Evolutionary conservation across 495 filamentous ascomycete genomes (phyloP).

Genomic region (Tuber melanosporum): DNA sequence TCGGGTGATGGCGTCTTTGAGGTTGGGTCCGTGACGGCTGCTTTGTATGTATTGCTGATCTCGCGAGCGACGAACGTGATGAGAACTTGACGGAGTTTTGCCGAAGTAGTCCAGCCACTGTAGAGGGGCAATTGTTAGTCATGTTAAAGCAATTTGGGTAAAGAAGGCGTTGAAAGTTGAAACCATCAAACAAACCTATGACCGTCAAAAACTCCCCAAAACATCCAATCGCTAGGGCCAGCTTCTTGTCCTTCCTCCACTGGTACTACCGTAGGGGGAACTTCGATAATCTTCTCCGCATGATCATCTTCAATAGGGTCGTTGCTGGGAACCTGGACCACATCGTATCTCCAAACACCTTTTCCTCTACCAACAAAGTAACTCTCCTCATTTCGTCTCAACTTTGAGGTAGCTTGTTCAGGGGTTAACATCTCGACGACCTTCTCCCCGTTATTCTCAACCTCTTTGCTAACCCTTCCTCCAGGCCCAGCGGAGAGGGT

Average conservation of each 20-base stretch:
- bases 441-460: conserved; percentile 70
- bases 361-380: conserved; percentile 83
- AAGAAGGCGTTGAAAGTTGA: not conserved
- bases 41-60: conserved; percentile 85
- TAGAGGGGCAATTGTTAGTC: conserved; percentile 14
- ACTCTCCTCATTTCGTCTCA: conserved; percentile 82
- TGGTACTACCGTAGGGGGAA: conserved; percentile 55
- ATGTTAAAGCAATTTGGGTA: not conserved
- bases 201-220: conserved; percentile 98
- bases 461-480: conserved; percentile 76
- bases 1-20: conserved; percentile 59
- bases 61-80: conserved; percentile 90
- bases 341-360: conserved; percentile 89
- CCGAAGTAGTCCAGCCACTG: conserved; percentile 95
- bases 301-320: conserved; percentile 98
- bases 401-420: conserved; percentile 83
- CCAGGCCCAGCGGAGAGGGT: conserved; percentile 61
- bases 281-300: conserved; percentile 90
- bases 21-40: conserved; percentile 57
- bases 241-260: conserved; percentile 46
- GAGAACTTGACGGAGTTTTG: conserved; percentile 84
- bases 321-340: conserved; percentile 92
- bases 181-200: conserved; percentile 61
- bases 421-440: conserved; percentile 93
- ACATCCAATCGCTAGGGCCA: conserved; percentile 87